Evolutionary conservation across 2,329 filamentous ascomycete species (phyloP), one percentile per base, ranked within the genome.

Genomic region (Chalaropsis thielavioides): DNA sequence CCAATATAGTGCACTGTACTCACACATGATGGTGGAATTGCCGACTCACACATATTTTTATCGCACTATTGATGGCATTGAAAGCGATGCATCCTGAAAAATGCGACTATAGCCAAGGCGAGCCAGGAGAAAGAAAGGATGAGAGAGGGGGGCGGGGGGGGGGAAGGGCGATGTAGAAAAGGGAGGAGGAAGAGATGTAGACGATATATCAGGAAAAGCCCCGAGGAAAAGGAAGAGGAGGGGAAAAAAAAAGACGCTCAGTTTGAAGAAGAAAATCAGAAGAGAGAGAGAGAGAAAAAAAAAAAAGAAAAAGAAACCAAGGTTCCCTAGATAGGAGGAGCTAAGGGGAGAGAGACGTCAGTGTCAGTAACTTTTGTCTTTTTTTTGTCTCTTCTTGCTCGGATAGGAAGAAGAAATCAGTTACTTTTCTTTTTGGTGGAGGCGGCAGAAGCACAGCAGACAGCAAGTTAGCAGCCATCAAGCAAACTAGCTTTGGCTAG

Each of bases 21-120:
- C 31, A 41, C 51, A 56, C 22, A 56, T 56, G 24, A 24, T 31
- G 8, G 51, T 56, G 27, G 6, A 56, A 56, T 56, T n/a, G 17
- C 17, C 24, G 11, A 65, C 64, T 65, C 38, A 65, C 64, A 65
- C 64, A 65, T 65, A 65, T 54, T 65, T 65, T 38, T 65, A 65
- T 66, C 60, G 49, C 60, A 62, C 60, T 44, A 41, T 58, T 40
- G 38, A 49, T 43, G 31, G 62, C 51, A 60, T 66, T 62, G 64
- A 31, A 58, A 40, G 60, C 31, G 51, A 66, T 46, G 59, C 64
- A 66, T 66, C 60, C 60, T 56, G 49, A 56, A 56, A 4, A 56
- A 56, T n/a, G 41, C 41, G 41, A 31, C 27, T 17, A 7, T 56
- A 8, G 15, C 6, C 51, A 17, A 56, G 27, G 31, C 31, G 31